These are phyloP conservation scores for Mortierella sp. DNA, from an alignment of 371 early-diverging fungal genomes.

Conservation along the genomic window DNA sequence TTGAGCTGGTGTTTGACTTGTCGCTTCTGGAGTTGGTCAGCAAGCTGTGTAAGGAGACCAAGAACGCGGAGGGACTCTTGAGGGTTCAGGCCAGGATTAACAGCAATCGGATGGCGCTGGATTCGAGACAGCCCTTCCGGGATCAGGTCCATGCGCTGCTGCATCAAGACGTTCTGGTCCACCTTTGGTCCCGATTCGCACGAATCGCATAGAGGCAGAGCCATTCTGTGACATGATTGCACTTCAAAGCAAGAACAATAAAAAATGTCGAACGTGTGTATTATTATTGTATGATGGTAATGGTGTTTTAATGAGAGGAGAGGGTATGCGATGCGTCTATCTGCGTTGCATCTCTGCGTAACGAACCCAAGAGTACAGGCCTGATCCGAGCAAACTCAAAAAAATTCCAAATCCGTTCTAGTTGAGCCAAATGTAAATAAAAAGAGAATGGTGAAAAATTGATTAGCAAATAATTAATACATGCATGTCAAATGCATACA, in stretches of 20 bases:
- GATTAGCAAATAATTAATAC: constrained; percentile 14
- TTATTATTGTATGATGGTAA: not conserved
- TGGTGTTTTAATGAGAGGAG: not conserved
- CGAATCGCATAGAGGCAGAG: constrained; percentile 5
- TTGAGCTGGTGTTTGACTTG: constrained; percentile 40
- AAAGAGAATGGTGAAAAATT: constrained; percentile 4
- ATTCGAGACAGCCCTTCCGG: constrained; percentile 31
- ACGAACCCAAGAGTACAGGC: constrained; percentile 77
- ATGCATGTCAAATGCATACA: not conserved
- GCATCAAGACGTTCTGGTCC: constrained; percentile 38
- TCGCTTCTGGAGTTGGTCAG: constrained; percentile 43
- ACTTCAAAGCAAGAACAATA: not conserved
- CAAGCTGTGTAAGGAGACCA: constrained; percentile 29
- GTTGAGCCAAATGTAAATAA: not conserved
- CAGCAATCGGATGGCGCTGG: constrained; percentile 48
- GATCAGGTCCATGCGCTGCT: constrained; percentile 34
- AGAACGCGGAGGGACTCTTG: constrained; percentile 22
- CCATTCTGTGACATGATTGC: no score
- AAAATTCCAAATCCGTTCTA: constrained; percentile 79
- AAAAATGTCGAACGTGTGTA: not conserved
- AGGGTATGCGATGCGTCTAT: constrained; percentile 1
- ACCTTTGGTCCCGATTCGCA: constrained; percentile 47
- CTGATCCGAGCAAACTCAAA: constrained; percentile 76
- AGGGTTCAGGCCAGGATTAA: constrained; percentile 32
- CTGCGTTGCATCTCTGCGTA: constrained; percentile 70